These are phyloP conservation scores for Picea glauca DNA, from an alignment of 75 land plant genomes.

Conservation along the genomic window DNA sequence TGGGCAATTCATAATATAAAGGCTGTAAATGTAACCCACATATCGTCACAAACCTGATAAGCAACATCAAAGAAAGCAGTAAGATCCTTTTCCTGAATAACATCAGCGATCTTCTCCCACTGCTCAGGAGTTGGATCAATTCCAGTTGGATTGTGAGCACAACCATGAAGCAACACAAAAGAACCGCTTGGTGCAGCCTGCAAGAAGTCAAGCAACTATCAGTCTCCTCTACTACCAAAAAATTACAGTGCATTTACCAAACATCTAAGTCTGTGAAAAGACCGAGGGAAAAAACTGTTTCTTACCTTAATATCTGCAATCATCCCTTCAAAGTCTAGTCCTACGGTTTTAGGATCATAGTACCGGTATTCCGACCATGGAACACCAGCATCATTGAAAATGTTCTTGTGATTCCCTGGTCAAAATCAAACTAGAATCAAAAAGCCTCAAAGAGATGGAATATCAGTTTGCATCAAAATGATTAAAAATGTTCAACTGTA, in stretches of 20 bases:
- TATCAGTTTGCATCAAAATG: background rate
- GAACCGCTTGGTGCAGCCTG: slow-evolving; percentile 97
- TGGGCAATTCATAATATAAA: no score
- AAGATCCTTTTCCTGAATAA: slow-evolving; percentile 61
- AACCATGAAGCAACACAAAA: slow-evolving; percentile 88
- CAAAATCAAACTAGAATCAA: background rate
- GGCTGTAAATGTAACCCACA: no score
- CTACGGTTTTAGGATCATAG: slow-evolving; percentile 94
- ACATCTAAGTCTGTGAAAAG: background rate
- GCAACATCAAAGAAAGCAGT: slow-evolving; percentile 84
- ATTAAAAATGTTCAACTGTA: background rate
- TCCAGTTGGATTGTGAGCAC: slow-evolving; percentile 99
- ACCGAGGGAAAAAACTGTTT: background rate
- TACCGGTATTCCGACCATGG: slow-evolving; percentile 98
- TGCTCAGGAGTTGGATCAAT: slow-evolving; percentile 97
- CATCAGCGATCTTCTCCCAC: slow-evolving; percentile 96
- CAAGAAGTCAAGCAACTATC: background rate
- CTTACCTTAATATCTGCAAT: slow-evolving; percentile 87
- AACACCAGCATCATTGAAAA: slow-evolving; percentile 95
- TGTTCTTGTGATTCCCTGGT: slow-evolving; percentile 96
- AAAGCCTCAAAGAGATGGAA: background rate
- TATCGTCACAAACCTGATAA: slow-evolving; percentile 52
- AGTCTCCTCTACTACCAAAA: background rate
- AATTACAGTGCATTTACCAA: background rate
- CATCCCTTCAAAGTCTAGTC: slow-evolving; percentile 98